Base-by-base conservation (phyloP, 108 stramenopile genomes). In the Asterionellopsis glacialis region DNA sequence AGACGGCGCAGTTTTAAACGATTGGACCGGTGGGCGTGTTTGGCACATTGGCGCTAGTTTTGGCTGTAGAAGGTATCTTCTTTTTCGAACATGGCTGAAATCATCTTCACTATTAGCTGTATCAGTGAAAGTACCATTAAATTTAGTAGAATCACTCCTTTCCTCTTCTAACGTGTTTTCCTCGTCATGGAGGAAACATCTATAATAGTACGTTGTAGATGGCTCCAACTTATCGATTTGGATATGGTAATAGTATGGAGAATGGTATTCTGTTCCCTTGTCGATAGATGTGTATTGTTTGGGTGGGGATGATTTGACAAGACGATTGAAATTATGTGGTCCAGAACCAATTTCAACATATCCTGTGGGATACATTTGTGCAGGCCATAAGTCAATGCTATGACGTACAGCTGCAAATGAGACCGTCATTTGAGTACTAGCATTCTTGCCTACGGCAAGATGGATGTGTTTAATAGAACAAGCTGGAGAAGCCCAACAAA, bases 241-340 rank as follows among this genome's bases (percentile, higher is more conserved):
- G 56, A 91, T 72, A 61, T 87, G 85, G 64, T 86, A 77, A 22
- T 75, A 71, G 51, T 60, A 75, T 3, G 76, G 76, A 55, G 72
- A 57, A 21, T 65, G 57, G 39, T 83, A 83, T 6, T 42, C 21
- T 16, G 11, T 24, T 28, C 55, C 52, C 26, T 58, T 43, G 15
- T 48, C 48, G 4, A 33, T 12, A 18, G 45, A 38, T 49, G 79
- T 79, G 33, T 27, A 49, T 0, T 44, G 1, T 0, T 70, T 64
- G 1, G 19, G 16, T 28, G 73, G 65, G 7, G 67, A 50, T 67
- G 79, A 72, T 33, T 61, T 41, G 12, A 69, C 55, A 47, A 79
- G 55, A 12, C 48, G 47, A 18, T 68, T 54, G 51, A 83, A 43
- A 47, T 51, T 1, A 12, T 66, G 22, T 21, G 81, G 74, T 1